Evolutionary conservation across 768 basidiomycete species (phyloP).

Genomic region (Psilocybe sp.): DNA sequence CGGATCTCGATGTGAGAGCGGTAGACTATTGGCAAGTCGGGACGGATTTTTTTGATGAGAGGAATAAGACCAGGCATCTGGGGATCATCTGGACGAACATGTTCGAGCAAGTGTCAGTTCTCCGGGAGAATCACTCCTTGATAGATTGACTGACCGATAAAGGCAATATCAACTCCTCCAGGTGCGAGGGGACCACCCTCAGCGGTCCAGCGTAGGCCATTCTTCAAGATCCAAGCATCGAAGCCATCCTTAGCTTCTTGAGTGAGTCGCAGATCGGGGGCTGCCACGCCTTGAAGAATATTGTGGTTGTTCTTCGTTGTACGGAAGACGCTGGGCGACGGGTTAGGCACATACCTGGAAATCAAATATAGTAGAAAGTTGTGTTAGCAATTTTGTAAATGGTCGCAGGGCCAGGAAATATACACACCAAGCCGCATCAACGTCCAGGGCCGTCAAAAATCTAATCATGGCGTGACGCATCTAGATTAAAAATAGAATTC

Average conservation of each 20-base stretch:
- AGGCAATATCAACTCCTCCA: conserved; percentile 83
- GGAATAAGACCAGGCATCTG: conserved; percentile 95
- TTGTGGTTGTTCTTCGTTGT: conserved; percentile 96
- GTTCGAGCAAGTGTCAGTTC: neutral
- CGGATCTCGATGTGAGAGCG: conserved; percentile 95
- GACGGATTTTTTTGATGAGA: conserved; percentile 80
- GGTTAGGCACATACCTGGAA: conserved; percentile 81
- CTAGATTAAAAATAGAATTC: conserved; percentile 34
- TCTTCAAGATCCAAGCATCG: conserved; percentile 87
- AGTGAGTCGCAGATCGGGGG: conserved; percentile 72
- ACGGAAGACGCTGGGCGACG: conserved; percentile 86
- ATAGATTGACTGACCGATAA: conserved; percentile 61
- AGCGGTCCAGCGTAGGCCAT: conserved; percentile 85
- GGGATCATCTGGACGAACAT: conserved; percentile 60
- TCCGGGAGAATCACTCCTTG: neutral
- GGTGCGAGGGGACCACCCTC: conserved; percentile 81
- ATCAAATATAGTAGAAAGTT: neutral
- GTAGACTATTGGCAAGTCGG: conserved; percentile 86
- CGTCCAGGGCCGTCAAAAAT: conserved; percentile 75
- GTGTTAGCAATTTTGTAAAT: conserved; percentile 11
- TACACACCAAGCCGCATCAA: conserved; percentile 79
- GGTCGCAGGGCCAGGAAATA: conserved; percentile 11
- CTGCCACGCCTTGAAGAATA: conserved; percentile 89
- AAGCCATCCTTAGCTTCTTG: conserved; percentile 77
- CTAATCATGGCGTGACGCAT: conserved; percentile 95